A percentile compares a stretch with the other conserved stretches of the same genome.
Conservation (phyloP, 352 stramenopile species). For the Phytophthora cajani region DNA sequence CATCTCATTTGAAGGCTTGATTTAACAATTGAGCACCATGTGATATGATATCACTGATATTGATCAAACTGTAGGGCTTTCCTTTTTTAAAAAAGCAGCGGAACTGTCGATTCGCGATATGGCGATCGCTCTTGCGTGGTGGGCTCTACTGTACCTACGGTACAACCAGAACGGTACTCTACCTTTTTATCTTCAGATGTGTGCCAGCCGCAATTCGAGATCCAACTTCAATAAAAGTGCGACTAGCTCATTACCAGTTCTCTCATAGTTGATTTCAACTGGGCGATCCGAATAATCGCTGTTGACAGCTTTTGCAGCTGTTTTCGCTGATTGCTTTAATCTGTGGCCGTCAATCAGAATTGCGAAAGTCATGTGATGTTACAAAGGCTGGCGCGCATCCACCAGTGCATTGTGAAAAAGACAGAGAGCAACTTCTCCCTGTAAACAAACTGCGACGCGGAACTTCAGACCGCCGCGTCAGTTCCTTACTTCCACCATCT, state of each 20-base stretch:
- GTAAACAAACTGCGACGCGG: too few relatives aligned
- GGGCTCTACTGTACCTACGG: neutral
- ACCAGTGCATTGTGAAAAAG: too few relatives aligned
- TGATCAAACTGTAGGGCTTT: too few relatives aligned
- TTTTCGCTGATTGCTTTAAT: neutral
- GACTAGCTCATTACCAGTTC: neutral
- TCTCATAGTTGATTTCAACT: neutral
- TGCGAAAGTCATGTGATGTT: neutral
- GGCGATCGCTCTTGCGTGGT: neutral
- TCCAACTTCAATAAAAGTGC: conserved; percentile 18
- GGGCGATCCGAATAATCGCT: neutral
- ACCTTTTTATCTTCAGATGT: conserved; percentile 7
- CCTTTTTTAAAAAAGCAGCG: too few relatives aligned
- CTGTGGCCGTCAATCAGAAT: neutral
- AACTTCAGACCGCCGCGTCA: too few relatives aligned
- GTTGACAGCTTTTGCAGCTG: neutral
- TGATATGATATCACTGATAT: too few relatives aligned
- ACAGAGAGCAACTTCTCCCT: too few relatives aligned
- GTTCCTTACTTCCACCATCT: too few relatives aligned
- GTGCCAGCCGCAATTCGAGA: conserved; percentile 19
- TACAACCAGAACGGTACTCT: neutral
- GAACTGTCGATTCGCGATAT: conserved; percentile 5
- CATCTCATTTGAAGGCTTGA: too few relatives aligned
- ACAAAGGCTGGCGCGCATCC: neutral
- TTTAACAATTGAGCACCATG: too few relatives aligned